Conservation (phyloP, 805 yeast species). For the Wickerhamiella sorbophila region DNA sequence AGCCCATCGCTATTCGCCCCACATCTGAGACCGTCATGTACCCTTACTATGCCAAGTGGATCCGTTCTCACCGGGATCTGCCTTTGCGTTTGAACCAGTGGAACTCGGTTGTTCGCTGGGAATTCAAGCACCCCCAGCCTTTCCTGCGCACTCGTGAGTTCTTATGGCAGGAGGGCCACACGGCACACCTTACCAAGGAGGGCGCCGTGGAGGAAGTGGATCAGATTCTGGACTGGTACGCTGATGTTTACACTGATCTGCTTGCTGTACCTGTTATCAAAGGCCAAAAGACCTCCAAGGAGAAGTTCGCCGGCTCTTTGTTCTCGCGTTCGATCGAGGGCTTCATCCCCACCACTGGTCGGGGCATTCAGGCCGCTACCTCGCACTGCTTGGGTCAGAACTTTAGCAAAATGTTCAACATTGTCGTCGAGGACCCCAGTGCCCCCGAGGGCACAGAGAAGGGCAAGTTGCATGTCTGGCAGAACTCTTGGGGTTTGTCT, state of each 20-base stretch:
- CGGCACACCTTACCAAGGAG: constrained; percentile 77
- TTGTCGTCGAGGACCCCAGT: constrained; percentile 88
- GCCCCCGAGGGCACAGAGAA: constrained; percentile 44
- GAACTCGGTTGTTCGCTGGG: constrained; percentile 99
- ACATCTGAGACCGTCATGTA: constrained; percentile 99
- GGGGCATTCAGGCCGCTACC: constrained; percentile 99
- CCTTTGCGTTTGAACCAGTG: constrained; percentile 95
- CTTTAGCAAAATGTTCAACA: constrained; percentile 96
- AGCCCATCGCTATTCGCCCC: constrained; percentile 98
- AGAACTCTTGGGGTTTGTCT: constrained; percentile 98
- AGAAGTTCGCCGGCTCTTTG: constrained; percentile 95
- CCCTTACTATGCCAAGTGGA: constrained; percentile 98
- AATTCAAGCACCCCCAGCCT: constrained; percentile 99
- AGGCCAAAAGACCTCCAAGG: constrained; percentile 93
- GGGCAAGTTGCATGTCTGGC: constrained; percentile 80
- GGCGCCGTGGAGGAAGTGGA: constrained; percentile 75
- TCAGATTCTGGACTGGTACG: constrained; percentile 75
- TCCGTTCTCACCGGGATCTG: constrained; percentile 93
- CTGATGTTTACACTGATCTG: constrained; percentile 72
- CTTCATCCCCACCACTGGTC: constrained; percentile 93
- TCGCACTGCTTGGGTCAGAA: constrained; percentile 96
- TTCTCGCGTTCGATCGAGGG: constrained; percentile 96
- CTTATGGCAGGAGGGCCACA: constrained; percentile 99
- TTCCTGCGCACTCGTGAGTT: constrained; percentile 97
- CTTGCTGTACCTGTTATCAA: constrained; percentile 95